phyloP scores from a whole-genome alignment of 169 alveolate species.

The Plasmodium cynomolgi region DNA sequence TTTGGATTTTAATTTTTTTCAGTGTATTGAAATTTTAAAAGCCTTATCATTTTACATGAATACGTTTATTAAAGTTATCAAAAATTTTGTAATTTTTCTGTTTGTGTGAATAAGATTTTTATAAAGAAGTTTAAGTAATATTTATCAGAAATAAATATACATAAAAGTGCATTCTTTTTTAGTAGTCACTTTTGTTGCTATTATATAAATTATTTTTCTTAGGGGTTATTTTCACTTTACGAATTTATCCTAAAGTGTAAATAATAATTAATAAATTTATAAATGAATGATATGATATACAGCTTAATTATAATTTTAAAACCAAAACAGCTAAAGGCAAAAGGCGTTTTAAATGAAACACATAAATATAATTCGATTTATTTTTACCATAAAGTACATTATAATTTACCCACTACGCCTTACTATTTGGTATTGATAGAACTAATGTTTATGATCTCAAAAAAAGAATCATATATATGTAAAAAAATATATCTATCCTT shows the following conservation, averaged over 20 bases:
- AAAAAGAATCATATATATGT: not conserved
- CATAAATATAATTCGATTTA: not conserved
- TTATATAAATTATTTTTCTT: not conserved
- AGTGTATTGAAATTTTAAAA: not conserved
- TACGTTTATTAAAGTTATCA: not conserved
- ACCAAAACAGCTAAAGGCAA: not conserved
- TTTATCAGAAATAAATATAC: not conserved
- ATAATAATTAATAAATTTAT: not conserved
- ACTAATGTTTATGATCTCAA: not conserved
- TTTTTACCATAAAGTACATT: not conserved
- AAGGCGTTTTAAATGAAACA: not conserved
- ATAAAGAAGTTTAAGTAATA: not conserved
- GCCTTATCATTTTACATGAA: not conserved
- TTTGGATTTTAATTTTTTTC: not conserved
- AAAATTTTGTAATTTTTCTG: not conserved
- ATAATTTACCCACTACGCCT: not conserved
- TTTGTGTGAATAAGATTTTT: not conserved
- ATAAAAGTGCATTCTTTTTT: not conserved
- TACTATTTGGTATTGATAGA: not conserved
- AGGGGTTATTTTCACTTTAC: not conserved
- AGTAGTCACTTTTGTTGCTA: not conserved
- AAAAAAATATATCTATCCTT: not conserved
- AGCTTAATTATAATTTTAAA: not conserved
- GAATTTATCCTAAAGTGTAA: not conserved
- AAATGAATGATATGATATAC: not conserved